Percentiles rank a stretch among this genome's conserved stretches.
Evolutionary conservation across 495 filamentous ascomycete species (phyloP).

Genomic region (Halenospora varia): DNA sequence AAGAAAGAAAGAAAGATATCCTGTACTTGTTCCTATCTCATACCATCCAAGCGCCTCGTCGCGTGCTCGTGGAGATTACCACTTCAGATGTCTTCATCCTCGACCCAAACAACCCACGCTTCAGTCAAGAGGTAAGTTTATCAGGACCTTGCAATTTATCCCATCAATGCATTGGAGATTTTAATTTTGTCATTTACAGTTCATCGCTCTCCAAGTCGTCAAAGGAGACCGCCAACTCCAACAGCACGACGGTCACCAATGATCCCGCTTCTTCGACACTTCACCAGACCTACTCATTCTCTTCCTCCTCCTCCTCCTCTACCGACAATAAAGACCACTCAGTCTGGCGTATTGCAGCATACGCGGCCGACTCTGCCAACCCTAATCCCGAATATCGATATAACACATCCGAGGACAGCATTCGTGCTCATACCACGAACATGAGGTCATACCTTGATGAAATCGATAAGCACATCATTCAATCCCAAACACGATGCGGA

Average conservation of each 20-base stretch:
- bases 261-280: background rate
- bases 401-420: background rate
- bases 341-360: background rate
- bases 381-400: background rate
- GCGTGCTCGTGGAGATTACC: background rate
- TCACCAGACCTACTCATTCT: background rate
- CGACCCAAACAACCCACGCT: background rate
- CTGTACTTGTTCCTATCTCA: background rate
- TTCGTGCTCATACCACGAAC: background rate
- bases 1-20: no score
- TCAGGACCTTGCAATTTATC: background rate
- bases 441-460: background rate
- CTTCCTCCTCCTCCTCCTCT: background rate
- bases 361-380: background rate
- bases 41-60: background rate
- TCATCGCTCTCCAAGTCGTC: background rate
- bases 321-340: background rate
- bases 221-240: background rate
- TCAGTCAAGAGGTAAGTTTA: background rate
- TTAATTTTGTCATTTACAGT: background rate
- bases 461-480: background rate
- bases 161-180: background rate
- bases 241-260: background rate
- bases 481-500: background rate
- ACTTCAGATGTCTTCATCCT: background rate